These are phyloP conservation scores for Dissophora ornata DNA, from an alignment of 192 early-diverging fungal genomes.

Conservation along the genomic window DNA sequence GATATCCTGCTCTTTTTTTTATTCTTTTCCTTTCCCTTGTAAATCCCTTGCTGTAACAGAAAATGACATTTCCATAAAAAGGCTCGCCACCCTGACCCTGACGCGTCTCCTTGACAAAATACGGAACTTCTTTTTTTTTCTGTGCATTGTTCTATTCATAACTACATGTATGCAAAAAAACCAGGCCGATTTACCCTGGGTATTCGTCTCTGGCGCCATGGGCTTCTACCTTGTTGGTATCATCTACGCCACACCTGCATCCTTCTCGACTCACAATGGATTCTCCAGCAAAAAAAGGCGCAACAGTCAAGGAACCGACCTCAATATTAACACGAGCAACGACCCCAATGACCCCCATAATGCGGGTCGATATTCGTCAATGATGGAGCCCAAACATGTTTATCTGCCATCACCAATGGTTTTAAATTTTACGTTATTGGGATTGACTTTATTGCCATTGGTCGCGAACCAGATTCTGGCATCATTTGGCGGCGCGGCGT, in stretches of 20 bases:
- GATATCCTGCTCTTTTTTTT: not conserved
- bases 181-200: conserved; percentile 53
- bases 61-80: no score
- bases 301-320: conserved; percentile 19
- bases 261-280: conserved; percentile 48
- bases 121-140: no score
- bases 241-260: conserved; percentile 50
- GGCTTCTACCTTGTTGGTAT: conserved; percentile 55
- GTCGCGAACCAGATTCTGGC: conserved; percentile 47
- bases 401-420: conserved; percentile 48
- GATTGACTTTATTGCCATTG: conserved; percentile 34
- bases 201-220: conserved; percentile 50
- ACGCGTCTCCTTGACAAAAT: no score
- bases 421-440: conserved; percentile 39
- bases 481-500: conserved; percentile 37
- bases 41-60: not conserved
- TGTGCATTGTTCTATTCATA: no score
- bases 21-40: not conserved
- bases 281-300: conserved; percentile 46
- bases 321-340: not conserved
- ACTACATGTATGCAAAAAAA: no score
- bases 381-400: conserved; percentile 53
- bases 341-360: conserved; percentile 12
- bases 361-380: conserved; percentile 43
- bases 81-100: no score